Conservation (phyloP, 1,284 basidiomycete species). For the Moesziomyces parantarcticus region DNA sequence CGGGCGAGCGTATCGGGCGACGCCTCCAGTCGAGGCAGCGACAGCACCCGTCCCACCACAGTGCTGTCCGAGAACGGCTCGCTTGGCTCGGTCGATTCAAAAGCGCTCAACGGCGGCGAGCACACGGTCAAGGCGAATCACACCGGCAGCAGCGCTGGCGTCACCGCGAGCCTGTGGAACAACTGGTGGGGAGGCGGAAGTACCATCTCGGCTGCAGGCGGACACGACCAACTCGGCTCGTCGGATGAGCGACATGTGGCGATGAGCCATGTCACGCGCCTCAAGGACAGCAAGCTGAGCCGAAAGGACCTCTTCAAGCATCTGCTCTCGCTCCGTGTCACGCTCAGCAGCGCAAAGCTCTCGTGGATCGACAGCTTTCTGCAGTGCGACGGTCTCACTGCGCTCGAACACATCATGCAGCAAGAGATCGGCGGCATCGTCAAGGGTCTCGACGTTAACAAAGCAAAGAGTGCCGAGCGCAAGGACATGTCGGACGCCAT, state of each 20-base stretch:
- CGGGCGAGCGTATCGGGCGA: slow-evolving; percentile 28
- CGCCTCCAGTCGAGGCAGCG: slow-evolving; percentile 29
- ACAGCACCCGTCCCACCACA: slow-evolving; percentile 36
- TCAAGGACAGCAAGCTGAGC: slow-evolving; percentile 39
- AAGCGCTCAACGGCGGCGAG: slow-evolving; percentile 14
- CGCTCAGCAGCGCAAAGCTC: slow-evolving; percentile 83
- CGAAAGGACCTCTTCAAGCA: slow-evolving; percentile 73
- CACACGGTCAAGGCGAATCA: slow-evolving; percentile 28
- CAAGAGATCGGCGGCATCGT: slow-evolving; percentile 44
- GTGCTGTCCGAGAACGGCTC: slow-evolving; percentile 35
- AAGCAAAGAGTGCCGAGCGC: slow-evolving; percentile 32
- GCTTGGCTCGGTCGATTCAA: slow-evolving; percentile 23
- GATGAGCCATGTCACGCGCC: slow-evolving; percentile 23
- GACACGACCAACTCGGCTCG: slow-evolving; percentile 6
- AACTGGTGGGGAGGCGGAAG: slow-evolving; percentile 57
- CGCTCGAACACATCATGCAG: slow-evolving; percentile 56
- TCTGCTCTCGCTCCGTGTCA: slow-evolving; percentile 83
- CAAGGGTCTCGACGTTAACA: slow-evolving; percentile 11
- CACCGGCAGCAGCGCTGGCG: slow-evolving; percentile 51
- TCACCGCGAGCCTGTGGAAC: slow-evolving; percentile 46
- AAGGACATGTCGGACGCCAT: slow-evolving; percentile 59
- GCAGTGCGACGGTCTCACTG: slow-evolving; percentile 75
- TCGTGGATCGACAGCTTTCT: slow-evolving; percentile 84
- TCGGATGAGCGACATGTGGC: slow-evolving; percentile 25
- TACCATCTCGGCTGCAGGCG: slow-evolving; percentile 11